Percentiles rank a stretch among this genome's conserved stretches.
Evolutionary conservation across 306 rosid species (phyloP).

Genomic region (Aeschynomene evenia): DNA sequence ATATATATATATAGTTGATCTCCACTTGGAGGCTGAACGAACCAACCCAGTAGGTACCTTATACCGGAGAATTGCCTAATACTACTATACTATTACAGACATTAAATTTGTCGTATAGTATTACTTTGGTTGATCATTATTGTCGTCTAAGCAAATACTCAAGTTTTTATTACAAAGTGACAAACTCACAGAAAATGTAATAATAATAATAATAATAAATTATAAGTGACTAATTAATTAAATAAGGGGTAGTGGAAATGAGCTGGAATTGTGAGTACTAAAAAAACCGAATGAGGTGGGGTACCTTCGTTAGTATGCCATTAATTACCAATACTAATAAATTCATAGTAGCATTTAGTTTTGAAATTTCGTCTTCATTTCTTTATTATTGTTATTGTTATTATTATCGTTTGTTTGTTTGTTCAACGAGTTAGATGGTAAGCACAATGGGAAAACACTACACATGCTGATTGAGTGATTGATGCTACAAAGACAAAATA

Average conservation of each 20-base stretch:
- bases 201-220: neutral
- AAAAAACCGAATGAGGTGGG: neutral
- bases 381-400: neutral
- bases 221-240: neutral
- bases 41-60: neutral
- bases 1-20: no score
- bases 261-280: conserved; percentile 2
- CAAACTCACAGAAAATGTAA: neutral
- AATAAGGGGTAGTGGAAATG: conserved; percentile 18
- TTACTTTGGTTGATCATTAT: neutral
- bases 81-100: no score
- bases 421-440: neutral
- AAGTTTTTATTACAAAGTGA: no score
- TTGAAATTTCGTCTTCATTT: neutral
- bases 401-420: neutral
- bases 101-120: neutral
- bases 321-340: neutral
- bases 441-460: neutral
- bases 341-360: neutral
- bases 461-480: no score
- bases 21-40: conserved; percentile 1
- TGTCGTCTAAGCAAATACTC: no score
- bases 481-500: neutral
- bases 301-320: conserved; percentile 11
- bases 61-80: neutral